phyloP scores from a whole-genome alignment of 495 filamentous ascomycete genomes.

The Talaromyces wortmannii region DNA sequence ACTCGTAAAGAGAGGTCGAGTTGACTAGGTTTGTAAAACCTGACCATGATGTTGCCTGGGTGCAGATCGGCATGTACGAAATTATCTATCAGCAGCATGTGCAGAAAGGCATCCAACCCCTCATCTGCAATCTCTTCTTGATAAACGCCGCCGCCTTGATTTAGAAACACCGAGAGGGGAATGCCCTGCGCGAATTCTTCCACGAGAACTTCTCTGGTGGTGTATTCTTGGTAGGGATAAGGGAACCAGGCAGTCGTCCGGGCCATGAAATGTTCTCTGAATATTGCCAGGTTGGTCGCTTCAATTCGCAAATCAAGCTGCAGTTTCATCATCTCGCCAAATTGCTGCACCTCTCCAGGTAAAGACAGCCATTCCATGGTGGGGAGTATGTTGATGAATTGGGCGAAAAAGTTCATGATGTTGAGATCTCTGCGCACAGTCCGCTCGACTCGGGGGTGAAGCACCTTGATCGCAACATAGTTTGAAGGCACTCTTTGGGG shows the following conservation, averaged over 20 bases:
- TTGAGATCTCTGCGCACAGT: slow-evolving; percentile 80
- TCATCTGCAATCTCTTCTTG: slow-evolving; percentile 92
- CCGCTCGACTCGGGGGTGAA: slow-evolving; percentile 87
- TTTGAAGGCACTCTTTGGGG: slow-evolving; percentile 81
- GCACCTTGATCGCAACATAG: slow-evolving; percentile 94
- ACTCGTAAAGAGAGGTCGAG: slow-evolving; percentile 55
- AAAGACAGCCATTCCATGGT: slow-evolving; percentile 98
- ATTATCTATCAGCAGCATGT: slow-evolving; percentile 96
- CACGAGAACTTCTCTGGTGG: slow-evolving; percentile 83
- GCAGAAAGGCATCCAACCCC: slow-evolving; percentile 94
- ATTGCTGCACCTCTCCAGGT: slow-evolving; percentile 88
- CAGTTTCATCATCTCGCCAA: slow-evolving; percentile 97
- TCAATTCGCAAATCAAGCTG: slow-evolving; percentile 96
- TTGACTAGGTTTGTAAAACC: slow-evolving; percentile 82
- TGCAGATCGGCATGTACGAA: slow-evolving; percentile 99
- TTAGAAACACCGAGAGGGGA: slow-evolving; percentile 80
- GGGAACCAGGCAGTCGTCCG: slow-evolving; percentile 94
- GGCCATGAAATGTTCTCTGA: slow-evolving; percentile 84
- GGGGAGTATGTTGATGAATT: slow-evolving; percentile 76
- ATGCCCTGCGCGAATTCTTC: slow-evolving; percentile 97
- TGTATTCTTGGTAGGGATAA: slow-evolving; percentile 85
- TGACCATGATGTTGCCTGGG: slow-evolving; percentile 99
- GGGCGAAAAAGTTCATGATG: slow-evolving; percentile 93
- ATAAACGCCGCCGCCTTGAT: slow-evolving; percentile 86
- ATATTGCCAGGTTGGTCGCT: slow-evolving; percentile 78